Evolutionary conservation across 352 stramenopile species (phyloP), one percentile per base, ranked within the genome.

Genomic region (Thalassiosira hispida): DNA sequence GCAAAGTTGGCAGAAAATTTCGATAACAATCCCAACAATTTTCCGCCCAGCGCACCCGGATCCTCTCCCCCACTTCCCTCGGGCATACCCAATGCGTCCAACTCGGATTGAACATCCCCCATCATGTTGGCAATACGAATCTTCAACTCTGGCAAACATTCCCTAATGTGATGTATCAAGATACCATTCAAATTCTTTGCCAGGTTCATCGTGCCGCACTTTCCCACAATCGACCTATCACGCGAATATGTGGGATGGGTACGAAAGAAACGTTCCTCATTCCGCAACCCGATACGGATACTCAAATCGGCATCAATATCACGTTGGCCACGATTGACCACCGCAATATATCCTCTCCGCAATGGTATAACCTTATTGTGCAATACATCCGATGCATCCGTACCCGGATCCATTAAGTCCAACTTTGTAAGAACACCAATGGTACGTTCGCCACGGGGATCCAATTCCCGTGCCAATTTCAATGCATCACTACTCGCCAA

Each of bases 401-500:
- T 99, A 56, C 97, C 98, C 64, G 98, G 95, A 90, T 99, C 98
- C 97, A 99, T 99, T 44, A 99, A 93, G 85, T 99, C 98, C 20
- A 99, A 86, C 86, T 99, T 99, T 1, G 98, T 99, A 27, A 99
- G 90, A 46, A 99, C 98, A 44, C 98, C 98, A 75, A 99, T 98
- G 3, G 98, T 99, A 38, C 98, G 91, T 75, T 97, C 91, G 23
- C 98, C 97, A 53, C 93, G 74, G 3, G 92, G 95, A 84, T 97
- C 94, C 27, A 95, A 89, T 7, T 87, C 76, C 52, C 90, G 75
- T 23, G 97, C 97, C 86, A 99, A 95, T 83, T 99, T 98, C 51
- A 99, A 90, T 20, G 97, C 96, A 83, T 99, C 98, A 66, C 93
- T 98, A 84, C 99, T 99, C 25, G 97, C 97, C 59, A 99, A 84